Evolutionary conservation across 306 rosid genomes (phyloP), one percentile per base, ranked within the genome.

Genomic region (Gastrolobium villosum): DNA sequence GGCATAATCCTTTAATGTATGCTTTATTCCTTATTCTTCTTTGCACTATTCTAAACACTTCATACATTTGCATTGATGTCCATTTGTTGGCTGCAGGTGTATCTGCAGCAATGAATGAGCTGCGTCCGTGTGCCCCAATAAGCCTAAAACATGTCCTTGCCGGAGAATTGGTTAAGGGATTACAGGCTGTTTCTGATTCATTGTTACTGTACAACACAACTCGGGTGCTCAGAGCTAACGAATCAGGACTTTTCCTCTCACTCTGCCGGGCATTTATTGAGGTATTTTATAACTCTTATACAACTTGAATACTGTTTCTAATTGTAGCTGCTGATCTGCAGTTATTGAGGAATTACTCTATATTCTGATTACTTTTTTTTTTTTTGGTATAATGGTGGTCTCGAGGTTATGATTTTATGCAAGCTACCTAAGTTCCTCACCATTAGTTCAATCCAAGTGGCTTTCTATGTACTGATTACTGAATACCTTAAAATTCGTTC

Each of bases 81-180:
- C 79, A 15, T 88, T 35, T 75, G 82, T 82, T 77, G 84, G 90
- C 85, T 70, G 77, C 88, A 96, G 99, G 98, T 78, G 97, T 93
- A 63, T 91, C 99, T 65, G 98, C 96, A 26, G 98, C 97, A 30
- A 84, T 96, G 97, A 96, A 96, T 37, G 99, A 96, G 77, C 86
- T 96, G 15, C 99, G 98, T 57, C 98, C 97, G 7, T 96, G 99
- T 79, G 97, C 99, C 72, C 97, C 99, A 5, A 41, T 90, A 85
- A 93, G 99, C 76, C 84, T 96, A 84, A 96, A 91, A 70, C 85
- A 86, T 57, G 88, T 91, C 70, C 92, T 96, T 79, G 93, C 93
- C 83, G 93, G 90, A 73, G 93, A 93, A 87, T 65, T 96, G 84
- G 81, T 96, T 26, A 90, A 90, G 88, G 98, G 98, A 41, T 81